A percentile compares a stretch with the other conserved stretches of the same genome.
Evolutionary conservation across 768 basidiomycete genomes (phyloP).

Genomic region (Psilocybe cyanescens): DNA sequence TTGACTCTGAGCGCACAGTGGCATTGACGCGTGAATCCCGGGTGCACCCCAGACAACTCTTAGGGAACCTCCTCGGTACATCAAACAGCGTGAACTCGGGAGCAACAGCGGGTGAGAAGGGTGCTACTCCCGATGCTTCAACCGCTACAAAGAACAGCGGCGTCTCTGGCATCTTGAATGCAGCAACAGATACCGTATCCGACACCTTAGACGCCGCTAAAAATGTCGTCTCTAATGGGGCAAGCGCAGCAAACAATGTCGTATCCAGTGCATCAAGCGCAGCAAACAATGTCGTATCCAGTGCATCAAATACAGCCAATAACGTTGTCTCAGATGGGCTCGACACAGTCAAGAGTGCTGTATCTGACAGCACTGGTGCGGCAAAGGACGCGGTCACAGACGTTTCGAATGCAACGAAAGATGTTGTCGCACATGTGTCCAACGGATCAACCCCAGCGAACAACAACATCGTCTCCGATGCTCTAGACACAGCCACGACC

Average conservation of each 20-base stretch:
- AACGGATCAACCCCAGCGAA: neutral
- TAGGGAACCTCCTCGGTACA: conserved; percentile 1
- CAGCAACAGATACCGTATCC: neutral
- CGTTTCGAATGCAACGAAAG: neutral
- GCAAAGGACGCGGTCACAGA: neutral
- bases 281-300: neutral
- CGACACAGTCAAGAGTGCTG: neutral
- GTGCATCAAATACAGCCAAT: neutral
- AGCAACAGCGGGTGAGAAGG: neutral
- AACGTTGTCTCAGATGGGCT: neutral
- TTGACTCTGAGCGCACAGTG: neutral
- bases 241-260: neutral
- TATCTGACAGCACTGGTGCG: neutral
- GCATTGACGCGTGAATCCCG: neutral
- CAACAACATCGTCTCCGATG: neutral
- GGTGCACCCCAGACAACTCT: neutral
- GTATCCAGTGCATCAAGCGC: neutral
- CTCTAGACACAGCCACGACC: neutral
- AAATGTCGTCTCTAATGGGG: neutral
- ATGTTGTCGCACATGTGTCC: neutral
- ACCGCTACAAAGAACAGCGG: neutral
- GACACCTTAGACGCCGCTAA: neutral
- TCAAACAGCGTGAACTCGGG: too few species aligned
- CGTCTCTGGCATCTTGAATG: neutral
- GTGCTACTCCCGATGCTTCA: neutral